Percentiles rank a stretch among this genome's conserved stretches.
Conservation (phyloP, 2,329 filamentous ascomycete genomes). For the Lachnellula subtilissima region DNA sequence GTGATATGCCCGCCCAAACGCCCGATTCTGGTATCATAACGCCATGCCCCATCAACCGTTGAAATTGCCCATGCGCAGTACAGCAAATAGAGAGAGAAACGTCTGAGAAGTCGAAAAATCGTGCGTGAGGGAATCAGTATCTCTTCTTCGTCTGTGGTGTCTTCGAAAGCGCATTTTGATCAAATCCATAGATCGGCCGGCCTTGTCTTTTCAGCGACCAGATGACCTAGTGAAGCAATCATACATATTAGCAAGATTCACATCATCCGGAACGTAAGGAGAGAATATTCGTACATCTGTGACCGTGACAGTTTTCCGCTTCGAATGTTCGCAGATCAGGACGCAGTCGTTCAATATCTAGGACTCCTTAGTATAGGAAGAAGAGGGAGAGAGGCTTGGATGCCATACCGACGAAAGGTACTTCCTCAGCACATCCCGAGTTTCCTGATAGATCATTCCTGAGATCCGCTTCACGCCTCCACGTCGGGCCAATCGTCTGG, state of each 20-base stretch:
- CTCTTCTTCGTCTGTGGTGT: neutral
- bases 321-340: slow-evolving; percentile 47
- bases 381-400: neutral
- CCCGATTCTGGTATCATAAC: no score
- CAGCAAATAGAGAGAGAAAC: neutral
- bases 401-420: slow-evolving; percentile 43
- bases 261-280: neutral
- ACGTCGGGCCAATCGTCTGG: slow-evolving; percentile 63
- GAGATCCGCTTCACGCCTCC: slow-evolving; percentile 75
- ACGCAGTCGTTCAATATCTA: slow-evolving; percentile 51
- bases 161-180: neutral
- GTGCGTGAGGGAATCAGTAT: neutral
- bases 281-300: slow-evolving; percentile 48
- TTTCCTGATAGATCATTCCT: slow-evolving; percentile 57
- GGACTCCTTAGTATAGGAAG: neutral
- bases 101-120: neutral
- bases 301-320: slow-evolving; percentile 58
- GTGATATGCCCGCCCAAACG: no score
- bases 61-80: no score
- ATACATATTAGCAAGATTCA: neutral
- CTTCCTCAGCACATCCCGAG: slow-evolving; percentile 46
- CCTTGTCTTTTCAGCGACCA: neutral
- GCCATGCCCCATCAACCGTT: no score
- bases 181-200: neutral
- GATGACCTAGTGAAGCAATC: neutral